Conservation (phyloP, 176 grass and related monocot genomes). For the Triticum dicoccoides region DNA sequence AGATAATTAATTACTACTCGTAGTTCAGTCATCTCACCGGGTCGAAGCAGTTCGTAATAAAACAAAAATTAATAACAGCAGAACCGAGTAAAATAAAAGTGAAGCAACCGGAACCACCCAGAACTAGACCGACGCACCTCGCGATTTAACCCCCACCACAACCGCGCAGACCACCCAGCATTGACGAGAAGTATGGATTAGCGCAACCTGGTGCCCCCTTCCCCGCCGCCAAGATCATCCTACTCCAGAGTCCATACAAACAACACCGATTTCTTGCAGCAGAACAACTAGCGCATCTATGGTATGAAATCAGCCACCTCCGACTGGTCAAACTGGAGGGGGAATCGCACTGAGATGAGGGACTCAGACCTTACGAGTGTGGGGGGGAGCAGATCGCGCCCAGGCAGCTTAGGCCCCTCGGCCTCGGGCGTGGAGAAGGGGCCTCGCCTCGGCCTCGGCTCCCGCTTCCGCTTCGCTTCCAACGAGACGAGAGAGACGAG, state of each 20-base stretch:
- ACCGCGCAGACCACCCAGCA: conserved; percentile 1
- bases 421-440: not conserved
- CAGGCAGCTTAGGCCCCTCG: not conserved
- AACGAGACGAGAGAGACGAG: not conserved
- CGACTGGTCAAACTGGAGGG: not conserved
- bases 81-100: not conserved
- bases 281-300: not conserved
- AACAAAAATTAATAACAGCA: not conserved
- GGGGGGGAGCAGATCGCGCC: conserved; percentile 18
- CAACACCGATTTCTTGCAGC: not conserved
- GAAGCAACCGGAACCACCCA: not conserved
- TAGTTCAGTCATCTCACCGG: not conserved
- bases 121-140: not conserved
- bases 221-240: not conserved
- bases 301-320: not conserved
- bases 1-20: not conserved
- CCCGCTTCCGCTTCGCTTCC: not conserved
- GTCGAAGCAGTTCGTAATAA: not conserved
- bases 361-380: not conserved
- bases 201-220: not conserved
- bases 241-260: not conserved
- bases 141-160: not conserved
- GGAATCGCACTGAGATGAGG: not conserved
- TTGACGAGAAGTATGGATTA: not conserved
- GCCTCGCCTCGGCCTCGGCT: not conserved